Evolutionary conservation across 164 flowering plant species (phyloP), one percentile per base, ranked within the genome.

Genomic region (Berberis vulgaris): DNA sequence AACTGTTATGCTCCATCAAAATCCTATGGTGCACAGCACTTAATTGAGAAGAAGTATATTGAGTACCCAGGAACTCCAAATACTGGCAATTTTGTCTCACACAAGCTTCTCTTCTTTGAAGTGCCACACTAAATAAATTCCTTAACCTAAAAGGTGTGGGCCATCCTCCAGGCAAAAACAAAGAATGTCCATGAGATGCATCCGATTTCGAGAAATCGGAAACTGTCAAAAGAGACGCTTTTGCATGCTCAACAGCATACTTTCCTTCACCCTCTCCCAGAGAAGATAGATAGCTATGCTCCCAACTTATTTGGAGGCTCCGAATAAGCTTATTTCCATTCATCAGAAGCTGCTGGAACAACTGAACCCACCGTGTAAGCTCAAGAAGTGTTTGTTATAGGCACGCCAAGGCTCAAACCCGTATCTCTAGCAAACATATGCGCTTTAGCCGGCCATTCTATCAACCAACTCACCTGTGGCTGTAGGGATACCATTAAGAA

Each of bases 81-180:
- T 85, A 89, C 82, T 81, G 74, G 69, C 83, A 80, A 61, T 86
- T 91, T 59, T 85, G 90, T 65, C 64, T 83, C 44, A 88, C 72
- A 77, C 71, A 75, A 65, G 86, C 65, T 64, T 86, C 26, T 26
- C 26, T 26, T 26, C 96, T 61, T 64, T 78, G 2, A 97, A 81
- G 75, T 81, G 74, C 60, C 54, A 78, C 2, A 82, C 61, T 46
- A 73, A 80, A 26, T 26, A 26, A 26, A 66, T 86, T 77, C 38
- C 76, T 74, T 59, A 87, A 61, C 54, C 69, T 77, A 69, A 86
- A 47, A 2, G 93, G 95, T 41, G 60, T 49, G 41, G 96, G 97
- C 96, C 96, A 89, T 56, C 97, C 97, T 59, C 99, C 99, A 6
- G 99, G 97, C 65, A 84, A 71, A 72, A 76, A 81, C 65, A 84